Evolutionary conservation across 1,284 basidiomycete species (phyloP).

Genomic region (Cutaneotrichosporon sp.): DNA sequence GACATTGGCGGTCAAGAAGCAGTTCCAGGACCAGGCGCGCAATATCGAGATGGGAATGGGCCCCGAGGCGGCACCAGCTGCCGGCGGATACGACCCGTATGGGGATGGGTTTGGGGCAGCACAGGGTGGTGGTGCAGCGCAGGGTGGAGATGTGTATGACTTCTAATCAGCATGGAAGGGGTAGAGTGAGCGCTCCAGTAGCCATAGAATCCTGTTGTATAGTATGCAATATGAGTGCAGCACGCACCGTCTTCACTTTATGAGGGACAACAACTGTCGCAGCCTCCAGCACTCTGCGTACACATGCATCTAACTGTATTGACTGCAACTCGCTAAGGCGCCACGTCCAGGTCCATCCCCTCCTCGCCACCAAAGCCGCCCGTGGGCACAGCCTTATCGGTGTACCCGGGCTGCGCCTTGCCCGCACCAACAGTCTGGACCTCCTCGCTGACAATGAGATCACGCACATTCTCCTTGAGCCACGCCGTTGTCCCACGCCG

Average conservation of each 20-base stretch:
- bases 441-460: slow-evolving; percentile 66
- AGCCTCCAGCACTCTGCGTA: not conserved
- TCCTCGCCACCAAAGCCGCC: slow-evolving; percentile 25
- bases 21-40: slow-evolving; percentile 53
- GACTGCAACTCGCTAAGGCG: no score
- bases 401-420: slow-evolving; percentile 32
- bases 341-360: slow-evolving; percentile 19
- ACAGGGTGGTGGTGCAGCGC: slow-evolving; percentile 16
- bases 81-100: slow-evolving; percentile 41
- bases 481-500: slow-evolving; percentile 79
- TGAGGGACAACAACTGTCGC: not conserved
- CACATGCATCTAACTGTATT: slow-evolving; percentile 12
- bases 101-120: slow-evolving; percentile 34
- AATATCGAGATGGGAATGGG: slow-evolving; percentile 49
- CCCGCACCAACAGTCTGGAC: slow-evolving; percentile 48
- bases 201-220: slow-evolving; percentile 4
- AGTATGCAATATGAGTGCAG: not conserved
- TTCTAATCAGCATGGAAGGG: no score
- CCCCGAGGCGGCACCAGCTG: slow-evolving; percentile 28
- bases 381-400: slow-evolving; percentile 21
- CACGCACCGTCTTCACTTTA: no score
- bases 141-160: slow-evolving; percentile 39
- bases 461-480: slow-evolving; percentile 71
- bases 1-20: slow-evolving; percentile 53
- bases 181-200: not conserved